Conservation (phyloP, 2,329 filamentous ascomycete genomes). For the Pseudocercospora eumusae region DNA sequence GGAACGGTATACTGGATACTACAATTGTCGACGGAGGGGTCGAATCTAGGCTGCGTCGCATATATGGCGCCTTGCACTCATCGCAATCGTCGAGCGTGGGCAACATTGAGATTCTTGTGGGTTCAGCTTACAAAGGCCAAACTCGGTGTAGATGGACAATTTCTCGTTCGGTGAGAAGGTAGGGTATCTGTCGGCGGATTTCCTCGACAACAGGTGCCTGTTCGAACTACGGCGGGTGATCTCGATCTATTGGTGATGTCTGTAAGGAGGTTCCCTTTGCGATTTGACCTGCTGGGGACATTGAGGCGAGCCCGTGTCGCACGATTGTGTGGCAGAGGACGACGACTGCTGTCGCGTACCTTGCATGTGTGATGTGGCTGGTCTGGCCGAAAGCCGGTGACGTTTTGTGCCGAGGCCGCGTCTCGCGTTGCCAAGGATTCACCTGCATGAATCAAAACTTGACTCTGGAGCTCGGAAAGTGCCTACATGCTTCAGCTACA, state of each 20-base stretch:
- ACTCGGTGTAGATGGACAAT: neutral
- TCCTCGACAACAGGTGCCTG: neutral
- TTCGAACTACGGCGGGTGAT: conserved; percentile 1
- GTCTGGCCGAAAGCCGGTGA: neutral
- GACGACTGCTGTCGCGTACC: conserved; percentile 9
- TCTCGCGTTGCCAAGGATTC: neutral
- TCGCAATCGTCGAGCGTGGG: conserved; percentile 52
- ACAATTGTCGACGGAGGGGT: conserved; percentile 54
- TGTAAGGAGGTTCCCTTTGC: neutral
- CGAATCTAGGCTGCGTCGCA: conserved; percentile 45
- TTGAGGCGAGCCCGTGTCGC: conserved; percentile 6
- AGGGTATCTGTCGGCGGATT: neutral
- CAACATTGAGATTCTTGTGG: conserved; percentile 35
- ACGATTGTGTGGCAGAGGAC: neutral
- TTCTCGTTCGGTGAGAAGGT: neutral
- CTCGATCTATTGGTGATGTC: neutral
- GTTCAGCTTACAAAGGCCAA: neutral
- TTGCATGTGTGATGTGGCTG: conserved; percentile 5
- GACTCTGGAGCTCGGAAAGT: too few species aligned
- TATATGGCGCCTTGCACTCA: conserved; percentile 59
- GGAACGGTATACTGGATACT: conserved; percentile 67
- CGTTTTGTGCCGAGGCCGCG: neutral
- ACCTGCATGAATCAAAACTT: conserved; percentile 2
- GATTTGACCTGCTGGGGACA: neutral
- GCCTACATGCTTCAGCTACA: neutral